Conservation (phyloP, 2,329 filamentous ascomycete genomes). For the Calycina herbarum region DNA sequence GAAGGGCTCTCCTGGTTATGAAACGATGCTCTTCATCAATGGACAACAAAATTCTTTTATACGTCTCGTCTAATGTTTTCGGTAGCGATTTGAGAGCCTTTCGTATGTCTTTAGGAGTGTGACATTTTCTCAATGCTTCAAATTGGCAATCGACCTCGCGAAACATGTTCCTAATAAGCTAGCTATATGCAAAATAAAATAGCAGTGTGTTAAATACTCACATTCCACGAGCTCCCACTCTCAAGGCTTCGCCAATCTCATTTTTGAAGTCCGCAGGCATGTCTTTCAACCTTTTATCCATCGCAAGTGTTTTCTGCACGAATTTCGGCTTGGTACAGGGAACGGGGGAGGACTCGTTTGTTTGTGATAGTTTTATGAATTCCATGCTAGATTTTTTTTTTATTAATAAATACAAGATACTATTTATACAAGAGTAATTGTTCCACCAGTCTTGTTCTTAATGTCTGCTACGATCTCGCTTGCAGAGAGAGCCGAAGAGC, state of each 20-base stretch:
- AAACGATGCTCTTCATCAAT: slow-evolving; percentile 28
- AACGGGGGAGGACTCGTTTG: too few species aligned
- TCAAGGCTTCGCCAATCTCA: not conserved
- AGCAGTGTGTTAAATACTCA: not conserved
- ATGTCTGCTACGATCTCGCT: too few species aligned
- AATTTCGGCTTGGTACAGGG: not conserved
- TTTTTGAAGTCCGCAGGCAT: not conserved
- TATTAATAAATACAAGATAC: too few species aligned
- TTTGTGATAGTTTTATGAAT: too few species aligned
- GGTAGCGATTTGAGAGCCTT: slow-evolving; percentile 21
- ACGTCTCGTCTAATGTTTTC: slow-evolving; percentile 23
- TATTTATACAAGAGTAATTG: too few species aligned
- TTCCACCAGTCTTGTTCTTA: too few species aligned
- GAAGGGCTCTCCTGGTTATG: not conserved
- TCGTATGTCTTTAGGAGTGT: slow-evolving; percentile 11
- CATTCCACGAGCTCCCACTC: slow-evolving; percentile 2
- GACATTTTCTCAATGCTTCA: slow-evolving; percentile 29
- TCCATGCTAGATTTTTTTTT: too few species aligned
- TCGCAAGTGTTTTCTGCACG: not conserved
- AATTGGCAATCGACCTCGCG: slow-evolving; percentile 33
- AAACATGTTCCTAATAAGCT: slow-evolving; percentile 23
- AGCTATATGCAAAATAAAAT: not conserved
- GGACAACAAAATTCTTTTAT: slow-evolving; percentile 27
- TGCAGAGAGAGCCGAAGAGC: too few species aligned
- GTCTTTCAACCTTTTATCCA: not conserved